These are phyloP conservation scores for Calonectria henricotiae DNA, from an alignment of 2,329 filamentous ascomycete genomes.

Conservation along the genomic window DNA sequence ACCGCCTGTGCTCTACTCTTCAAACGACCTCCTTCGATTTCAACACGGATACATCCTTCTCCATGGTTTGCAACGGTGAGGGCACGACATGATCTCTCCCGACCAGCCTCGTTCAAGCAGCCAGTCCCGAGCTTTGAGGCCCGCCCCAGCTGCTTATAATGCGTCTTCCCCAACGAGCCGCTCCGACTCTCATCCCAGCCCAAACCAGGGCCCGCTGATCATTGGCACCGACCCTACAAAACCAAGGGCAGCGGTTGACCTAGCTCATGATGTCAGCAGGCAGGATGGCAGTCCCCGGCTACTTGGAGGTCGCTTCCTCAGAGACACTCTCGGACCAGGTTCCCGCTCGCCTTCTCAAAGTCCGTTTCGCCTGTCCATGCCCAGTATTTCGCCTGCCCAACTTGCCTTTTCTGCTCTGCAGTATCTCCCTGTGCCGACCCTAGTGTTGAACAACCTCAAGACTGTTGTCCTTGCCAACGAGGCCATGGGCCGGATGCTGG, in stretches of 20 bases:
- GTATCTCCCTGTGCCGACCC: constrained; percentile 80
- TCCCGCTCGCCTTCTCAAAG: constrained; percentile 59
- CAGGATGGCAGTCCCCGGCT: constrained; percentile 51
- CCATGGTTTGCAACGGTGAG: constrained; percentile 50
- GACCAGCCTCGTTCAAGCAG: constrained; percentile 54
- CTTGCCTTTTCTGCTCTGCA: constrained; percentile 80
- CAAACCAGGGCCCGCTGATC: constrained; percentile 41
- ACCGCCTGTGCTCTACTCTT: background rate
- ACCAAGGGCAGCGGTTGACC: constrained; percentile 44
- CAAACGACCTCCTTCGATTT: constrained; percentile 10
- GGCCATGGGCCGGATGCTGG: constrained; percentile 80
- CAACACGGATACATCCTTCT: constrained; percentile 31
- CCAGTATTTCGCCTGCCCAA: constrained; percentile 67
- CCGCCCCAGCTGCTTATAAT: constrained; percentile 48
- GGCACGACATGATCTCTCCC: constrained; percentile 56
- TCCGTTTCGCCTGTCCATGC: constrained; percentile 63
- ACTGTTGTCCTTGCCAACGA: constrained; percentile 83
- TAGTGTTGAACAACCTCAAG: constrained; percentile 79
- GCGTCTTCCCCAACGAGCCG: constrained; percentile 42
- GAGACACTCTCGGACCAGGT: constrained; percentile 51
- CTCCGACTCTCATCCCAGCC: constrained; percentile 40
- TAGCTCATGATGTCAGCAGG: constrained; percentile 39
- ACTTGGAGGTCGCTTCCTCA: constrained; percentile 57
- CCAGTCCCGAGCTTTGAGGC: constrained; percentile 52
- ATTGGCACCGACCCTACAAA: constrained; percentile 36